A percentile compares a stretch with the other conserved stretches of the same genome.
phyloP scores from a whole-genome alignment of 192 early-diverging fungal species.

The Ambispora gerdemannii region DNA sequence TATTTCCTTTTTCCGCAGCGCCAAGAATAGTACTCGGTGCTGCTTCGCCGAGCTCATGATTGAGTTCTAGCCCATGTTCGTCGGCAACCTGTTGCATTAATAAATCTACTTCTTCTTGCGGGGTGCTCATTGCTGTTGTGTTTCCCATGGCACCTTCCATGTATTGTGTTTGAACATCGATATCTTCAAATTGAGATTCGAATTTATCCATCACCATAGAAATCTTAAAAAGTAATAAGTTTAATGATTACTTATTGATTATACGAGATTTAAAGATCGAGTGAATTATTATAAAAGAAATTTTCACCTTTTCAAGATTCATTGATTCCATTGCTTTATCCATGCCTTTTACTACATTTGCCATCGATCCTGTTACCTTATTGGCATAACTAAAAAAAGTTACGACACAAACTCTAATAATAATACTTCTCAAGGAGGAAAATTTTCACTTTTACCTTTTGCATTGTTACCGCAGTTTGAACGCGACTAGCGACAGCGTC shows the following conservation, averaged over 20 bases:
- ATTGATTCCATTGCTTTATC: conserved; percentile 91
- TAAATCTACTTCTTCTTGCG: conserved; percentile 86
- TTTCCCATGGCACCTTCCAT: conserved; percentile 94
- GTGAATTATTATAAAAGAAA: neutral
- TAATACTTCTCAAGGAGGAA: too few relatives aligned
- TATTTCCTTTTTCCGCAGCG: conserved; percentile 32
- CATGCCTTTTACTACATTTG: conserved; percentile 87
- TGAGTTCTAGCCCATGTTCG: conserved; percentile 89
- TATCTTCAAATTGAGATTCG: conserved; percentile 92
- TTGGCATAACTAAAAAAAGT: neutral
- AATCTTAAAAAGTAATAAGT: conserved; percentile 53
- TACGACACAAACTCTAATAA: neutral
- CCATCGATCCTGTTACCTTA: conserved; percentile 78
- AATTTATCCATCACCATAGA: conserved; percentile 99
- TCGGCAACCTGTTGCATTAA: conserved; percentile 97
- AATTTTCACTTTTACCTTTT: conserved; percentile 41
- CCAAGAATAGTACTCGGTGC: conserved; percentile 45
- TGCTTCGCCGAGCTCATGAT: conserved; percentile 58
- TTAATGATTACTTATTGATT: neutral
- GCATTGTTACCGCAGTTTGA: conserved; percentile 94
- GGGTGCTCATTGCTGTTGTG: conserved; percentile 82
- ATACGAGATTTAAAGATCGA: neutral
- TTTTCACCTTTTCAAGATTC: conserved; percentile 87
- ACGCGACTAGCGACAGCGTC: conserved; percentile 89
- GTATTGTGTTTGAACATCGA: conserved; percentile 95